phyloP scores from a whole-genome alignment of 164 flowering plant species.

The Aristolochia californica region DNA sequence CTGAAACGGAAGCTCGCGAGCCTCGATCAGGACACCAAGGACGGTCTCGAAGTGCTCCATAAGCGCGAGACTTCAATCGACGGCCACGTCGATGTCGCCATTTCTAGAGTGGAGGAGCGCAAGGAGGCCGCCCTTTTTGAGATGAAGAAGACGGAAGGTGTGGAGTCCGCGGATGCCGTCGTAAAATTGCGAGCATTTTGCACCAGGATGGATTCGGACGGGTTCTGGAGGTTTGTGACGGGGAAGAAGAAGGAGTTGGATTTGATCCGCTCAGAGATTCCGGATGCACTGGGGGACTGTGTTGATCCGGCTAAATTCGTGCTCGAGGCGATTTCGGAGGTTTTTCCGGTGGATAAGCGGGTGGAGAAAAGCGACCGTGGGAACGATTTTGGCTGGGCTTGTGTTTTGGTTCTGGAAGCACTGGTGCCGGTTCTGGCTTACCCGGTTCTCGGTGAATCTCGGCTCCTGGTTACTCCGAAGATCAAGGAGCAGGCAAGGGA shows the following conservation, averaged over 20 bases:
- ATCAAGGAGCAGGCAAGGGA: conserved; percentile 57
- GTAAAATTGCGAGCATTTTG: conserved; percentile 43
- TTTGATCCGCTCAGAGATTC: conserved; percentile 33
- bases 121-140: conserved; percentile 32
- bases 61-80: conserved; percentile 61
- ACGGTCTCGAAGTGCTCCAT: conserved; percentile 40
- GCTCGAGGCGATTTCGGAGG: conserved; percentile 78
- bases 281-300: conserved; percentile 50
- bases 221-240: conserved; percentile 66
- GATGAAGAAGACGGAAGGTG: conserved; percentile 29
- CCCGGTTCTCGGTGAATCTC: conserved; percentile 68
- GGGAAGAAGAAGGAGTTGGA: conserved; percentile 78
- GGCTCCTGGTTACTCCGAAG: conserved; percentile 77
- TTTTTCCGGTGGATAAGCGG: conserved; percentile 79
- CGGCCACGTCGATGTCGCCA: conserved; percentile 36
- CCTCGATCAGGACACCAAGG: conserved; percentile 47
- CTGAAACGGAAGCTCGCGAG: conserved; percentile 41
- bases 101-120: conserved; percentile 35
- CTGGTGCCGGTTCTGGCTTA: conserved; percentile 79
- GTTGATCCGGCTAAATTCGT: conserved; percentile 85
- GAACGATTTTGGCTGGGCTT: conserved; percentile 91
- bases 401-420: conserved; percentile 72
- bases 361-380: conserved; percentile 28
- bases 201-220: conserved; percentile 43
- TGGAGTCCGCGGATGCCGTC: conserved; percentile 34